These are phyloP conservation scores for Arabis hirsuta DNA, from an alignment of 345 rosid genomes.

Conservation along the genomic window DNA sequence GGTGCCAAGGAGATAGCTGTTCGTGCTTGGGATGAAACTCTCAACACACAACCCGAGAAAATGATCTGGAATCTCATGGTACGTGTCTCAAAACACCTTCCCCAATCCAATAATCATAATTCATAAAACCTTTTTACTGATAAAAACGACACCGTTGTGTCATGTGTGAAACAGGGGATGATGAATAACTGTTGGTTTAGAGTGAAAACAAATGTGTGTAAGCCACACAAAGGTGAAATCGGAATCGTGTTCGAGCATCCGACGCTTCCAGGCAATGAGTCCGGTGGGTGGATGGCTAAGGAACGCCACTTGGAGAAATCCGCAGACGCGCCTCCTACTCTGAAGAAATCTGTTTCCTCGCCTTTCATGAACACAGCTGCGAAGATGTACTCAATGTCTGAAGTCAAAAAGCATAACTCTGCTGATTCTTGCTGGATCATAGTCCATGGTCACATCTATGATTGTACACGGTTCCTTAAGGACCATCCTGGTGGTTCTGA, in stretches of 20 bases:
- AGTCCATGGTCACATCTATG: slow-evolving; percentile 89
- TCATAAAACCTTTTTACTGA: not conserved
- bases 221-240: slow-evolving; percentile 80
- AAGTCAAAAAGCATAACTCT: slow-evolving; percentile 72
- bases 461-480: slow-evolving; percentile 80
- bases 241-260: slow-evolving; percentile 95
- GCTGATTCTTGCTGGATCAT: slow-evolving; percentile 86
- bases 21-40: slow-evolving; percentile 94
- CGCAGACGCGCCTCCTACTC: slow-evolving; percentile 43
- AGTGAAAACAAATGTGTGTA: slow-evolving; percentile 73
- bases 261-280: slow-evolving; percentile 75
- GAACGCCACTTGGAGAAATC: slow-evolving; percentile 70
- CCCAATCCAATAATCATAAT: no score
- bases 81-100: slow-evolving; percentile 29
- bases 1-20: slow-evolving; percentile 84
- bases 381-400: slow-evolving; percentile 63
- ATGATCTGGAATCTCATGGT: slow-evolving; percentile 96
- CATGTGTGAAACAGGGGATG: slow-evolving; percentile 67
- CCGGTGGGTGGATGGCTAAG: slow-evolving; percentile 99
- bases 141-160: not conserved
- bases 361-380: slow-evolving; percentile 85
- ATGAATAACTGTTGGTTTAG: slow-evolving; percentile 98
- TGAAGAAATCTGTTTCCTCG: slow-evolving; percentile 79
- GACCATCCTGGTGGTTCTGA: slow-evolving; percentile 94
- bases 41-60: slow-evolving; percentile 88